Conservation (phyloP, 495 filamentous ascomycete genomes). For the Penicillium cinerascens region DNA sequence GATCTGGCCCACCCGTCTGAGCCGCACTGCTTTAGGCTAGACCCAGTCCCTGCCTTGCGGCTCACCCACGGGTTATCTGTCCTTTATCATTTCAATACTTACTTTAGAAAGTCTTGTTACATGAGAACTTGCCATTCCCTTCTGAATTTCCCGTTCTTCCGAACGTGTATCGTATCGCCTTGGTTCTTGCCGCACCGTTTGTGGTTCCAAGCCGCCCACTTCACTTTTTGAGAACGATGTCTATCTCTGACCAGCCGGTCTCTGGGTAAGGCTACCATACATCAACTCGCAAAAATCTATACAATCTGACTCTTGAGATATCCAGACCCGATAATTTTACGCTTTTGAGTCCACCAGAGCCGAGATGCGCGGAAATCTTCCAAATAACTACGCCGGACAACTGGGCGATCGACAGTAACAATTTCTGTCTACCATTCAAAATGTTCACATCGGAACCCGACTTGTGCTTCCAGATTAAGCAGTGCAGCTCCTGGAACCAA, state of each 20-base stretch:
- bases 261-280: background rate
- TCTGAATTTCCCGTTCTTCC: too few relatives aligned
- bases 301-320: too few relatives aligned
- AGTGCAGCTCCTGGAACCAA: background rate
- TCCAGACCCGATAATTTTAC: background rate
- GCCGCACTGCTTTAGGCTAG: too few relatives aligned
- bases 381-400: background rate
- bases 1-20: background rate
- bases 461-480: background rate
- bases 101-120: background rate
- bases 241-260: background rate
- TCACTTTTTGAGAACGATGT: background rate
- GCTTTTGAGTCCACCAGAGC: background rate
- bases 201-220: background rate
- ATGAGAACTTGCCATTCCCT: background rate
- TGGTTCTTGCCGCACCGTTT: background rate
- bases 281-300: background rate
- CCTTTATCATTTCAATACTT: too few relatives aligned
- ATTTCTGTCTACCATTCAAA: background rate
- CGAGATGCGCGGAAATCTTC: background rate
- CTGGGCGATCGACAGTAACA: background rate
- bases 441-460: background rate
- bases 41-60: too few relatives aligned
- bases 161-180: too few relatives aligned
- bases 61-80: background rate